Base-by-base conservation (phyloP, 441 rosid genomes). In the Capsella rubella region DNA sequence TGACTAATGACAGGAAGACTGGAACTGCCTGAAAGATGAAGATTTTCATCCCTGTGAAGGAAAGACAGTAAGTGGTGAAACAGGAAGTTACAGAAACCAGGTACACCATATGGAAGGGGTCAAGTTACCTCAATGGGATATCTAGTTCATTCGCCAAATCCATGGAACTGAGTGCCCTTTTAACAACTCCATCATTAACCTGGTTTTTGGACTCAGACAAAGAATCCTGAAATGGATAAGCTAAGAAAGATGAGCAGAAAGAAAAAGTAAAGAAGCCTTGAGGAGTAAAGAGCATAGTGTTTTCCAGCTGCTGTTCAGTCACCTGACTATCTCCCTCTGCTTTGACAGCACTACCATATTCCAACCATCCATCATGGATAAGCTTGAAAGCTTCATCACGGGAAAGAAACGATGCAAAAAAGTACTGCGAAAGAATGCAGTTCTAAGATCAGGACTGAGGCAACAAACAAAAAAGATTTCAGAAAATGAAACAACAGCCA, bases 361-460 rank as follows among this genome's bases (percentile, higher is more conserved):
- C 91, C 78, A 79, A 34, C 96, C 97, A 88, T 73, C 93, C 92
- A 82, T 90, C 94, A 72, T 64, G 83, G 76, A 95, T 95, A 82
- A 92, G 80, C 83, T 90, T 92, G 85, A 90, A 90, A 42, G 99
- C 99, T 84, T 95, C 99, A 82, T 95, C 97, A 35, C 97, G 99
- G 45, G 97, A 92, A 7, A 95, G 87, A 76, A 95, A 95, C 45
- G 99, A 95, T 43, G 97, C 97, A 83, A 95, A 95, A 84, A 95
- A 95, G 86, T 84, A 83, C 99, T 95, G 70, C 27, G 40, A 73
- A 16, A 77, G 72, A 74, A 55, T 29, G 47, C 25, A 55, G 14
- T 29, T 29, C 5, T 18, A 42, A 56, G 42, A 28, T 53, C 8
- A 56, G 64, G 67, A 55, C 3, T 34, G 52, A 32, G 68, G 66